Conservation (phyloP, 2,329 filamentous ascomycete species). For the Amauroascus verrucosus region DNA sequence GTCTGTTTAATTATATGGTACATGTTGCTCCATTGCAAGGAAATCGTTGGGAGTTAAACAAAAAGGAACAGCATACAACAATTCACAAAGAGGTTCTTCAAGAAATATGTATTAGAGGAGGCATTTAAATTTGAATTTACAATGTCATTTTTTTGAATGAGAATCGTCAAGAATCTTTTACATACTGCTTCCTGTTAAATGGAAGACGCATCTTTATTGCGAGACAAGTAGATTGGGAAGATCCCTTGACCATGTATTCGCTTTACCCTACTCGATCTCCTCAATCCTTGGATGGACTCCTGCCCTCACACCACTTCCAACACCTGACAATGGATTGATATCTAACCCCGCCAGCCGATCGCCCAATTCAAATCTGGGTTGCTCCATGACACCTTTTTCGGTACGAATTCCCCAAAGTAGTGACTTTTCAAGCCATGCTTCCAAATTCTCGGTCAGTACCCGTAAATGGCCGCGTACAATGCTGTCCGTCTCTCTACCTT, state of each 20-base stretch:
- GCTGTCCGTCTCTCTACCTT: constrained; percentile 30
- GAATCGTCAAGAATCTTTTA: neutral
- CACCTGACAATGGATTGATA: constrained; percentile 24
- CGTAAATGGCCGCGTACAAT: constrained; percentile 34
- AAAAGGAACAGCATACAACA: neutral
- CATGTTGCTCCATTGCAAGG: neutral
- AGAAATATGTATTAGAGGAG: neutral
- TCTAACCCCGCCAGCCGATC: constrained; percentile 32
- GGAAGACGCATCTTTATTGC: no score
- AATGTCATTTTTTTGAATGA: neutral
- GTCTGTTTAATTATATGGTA: no score
- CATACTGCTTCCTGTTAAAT: no score
- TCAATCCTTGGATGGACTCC: constrained; percentile 28
- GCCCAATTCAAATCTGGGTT: constrained; percentile 26
- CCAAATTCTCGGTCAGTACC: constrained; percentile 33
- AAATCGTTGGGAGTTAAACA: neutral
- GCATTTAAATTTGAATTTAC: neutral
- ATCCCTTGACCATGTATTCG: no score
- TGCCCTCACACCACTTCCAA: neutral
- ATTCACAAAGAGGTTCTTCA: neutral
- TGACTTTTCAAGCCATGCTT: constrained; percentile 36
- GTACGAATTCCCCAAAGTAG: constrained; percentile 31
- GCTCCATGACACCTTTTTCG: constrained; percentile 15
- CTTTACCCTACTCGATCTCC: constrained; percentile 31
- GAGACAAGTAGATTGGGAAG: no score